Percentiles rank a stretch among this genome's conserved stretches.
Evolutionary conservation across 345 rosid genomes (phyloP).

Genomic region (Eucalyptus erythrocorys): DNA sequence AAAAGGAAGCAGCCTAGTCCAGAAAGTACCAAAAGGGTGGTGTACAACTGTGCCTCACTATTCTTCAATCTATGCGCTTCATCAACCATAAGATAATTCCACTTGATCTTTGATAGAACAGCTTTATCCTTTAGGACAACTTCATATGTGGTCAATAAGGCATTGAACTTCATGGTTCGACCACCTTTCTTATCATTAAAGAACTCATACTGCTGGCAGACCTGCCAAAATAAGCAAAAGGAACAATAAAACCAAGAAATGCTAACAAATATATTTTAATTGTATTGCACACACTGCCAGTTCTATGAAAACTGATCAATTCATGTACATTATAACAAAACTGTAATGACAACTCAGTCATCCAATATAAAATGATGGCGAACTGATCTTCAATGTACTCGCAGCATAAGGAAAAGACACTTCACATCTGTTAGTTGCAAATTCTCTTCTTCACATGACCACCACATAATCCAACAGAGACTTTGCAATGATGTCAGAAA

Average conservation of each 20-base stretch:
- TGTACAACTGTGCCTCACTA: conserved; percentile 96
- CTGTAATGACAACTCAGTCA: neutral
- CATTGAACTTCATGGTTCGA: conserved; percentile 76
- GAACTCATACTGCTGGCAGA: conserved; percentile 94
- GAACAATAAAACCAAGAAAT: neutral
- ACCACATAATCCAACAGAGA: neutral
- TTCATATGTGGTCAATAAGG: conserved; percentile 93
- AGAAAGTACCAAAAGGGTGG: conserved; percentile 61
- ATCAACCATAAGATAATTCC: conserved; percentile 99
- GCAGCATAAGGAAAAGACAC: neutral
- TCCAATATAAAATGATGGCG: neutral
- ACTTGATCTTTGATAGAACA: conserved; percentile 87
- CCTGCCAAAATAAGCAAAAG: conserved; percentile 28
- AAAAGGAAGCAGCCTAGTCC: neutral
- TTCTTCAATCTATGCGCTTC: conserved; percentile 99
- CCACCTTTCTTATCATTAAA: conserved; percentile 80
- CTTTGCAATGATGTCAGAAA: neutral
- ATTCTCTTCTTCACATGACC: neutral
- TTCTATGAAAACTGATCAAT: neutral
- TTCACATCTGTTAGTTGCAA: neutral
- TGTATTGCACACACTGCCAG: neutral
- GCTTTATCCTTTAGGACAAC: conserved; percentile 95
- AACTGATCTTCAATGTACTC: neutral
- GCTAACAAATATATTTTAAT: neutral
- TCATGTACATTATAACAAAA: neutral